Evolutionary conservation across 768 basidiomycete genomes (phyloP).

Genomic region (Phlebiopsis gigantea): DNA sequence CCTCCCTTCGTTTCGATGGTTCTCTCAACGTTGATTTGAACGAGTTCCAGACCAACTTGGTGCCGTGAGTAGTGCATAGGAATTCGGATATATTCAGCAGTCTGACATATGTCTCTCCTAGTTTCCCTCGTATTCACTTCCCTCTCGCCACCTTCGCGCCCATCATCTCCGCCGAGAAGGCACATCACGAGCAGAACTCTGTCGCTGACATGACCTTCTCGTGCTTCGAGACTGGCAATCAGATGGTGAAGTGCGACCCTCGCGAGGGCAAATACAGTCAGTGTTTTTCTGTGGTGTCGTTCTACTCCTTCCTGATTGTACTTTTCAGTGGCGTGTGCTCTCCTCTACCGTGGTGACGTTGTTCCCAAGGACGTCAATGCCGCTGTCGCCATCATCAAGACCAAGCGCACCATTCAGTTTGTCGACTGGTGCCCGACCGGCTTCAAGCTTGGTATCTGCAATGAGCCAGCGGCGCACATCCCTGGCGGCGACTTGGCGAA

Average conservation of each 20-base stretch:
- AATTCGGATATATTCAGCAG: background rate
- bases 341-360: slow-evolving; percentile 72
- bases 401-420: slow-evolving; percentile 74
- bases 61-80: slow-evolving; percentile 34
- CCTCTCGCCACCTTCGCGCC: slow-evolving; percentile 64
- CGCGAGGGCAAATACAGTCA: slow-evolving; percentile 73
- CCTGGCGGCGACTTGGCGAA: slow-evolving; percentile 75
- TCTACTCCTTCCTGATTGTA: slow-evolving; percentile 1
- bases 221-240: slow-evolving; percentile 74
- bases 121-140: slow-evolving; percentile 66
- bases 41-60: slow-evolving; percentile 70
- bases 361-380: slow-evolving; percentile 77
- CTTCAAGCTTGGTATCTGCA: slow-evolving; percentile 76
- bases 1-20: slow-evolving; percentile 57
- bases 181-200: slow-evolving; percentile 65
- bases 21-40: slow-evolving; percentile 65
- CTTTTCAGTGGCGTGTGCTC: slow-evolving; percentile 55
- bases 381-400: slow-evolving; percentile 70
- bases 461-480: slow-evolving; percentile 70
- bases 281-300: slow-evolving; percentile 12
- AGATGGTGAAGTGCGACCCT: slow-evolving; percentile 79
- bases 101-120: slow-evolving; percentile 14
- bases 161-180: slow-evolving; percentile 58
- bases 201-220: slow-evolving; percentile 68
- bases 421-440: slow-evolving; percentile 80